phyloP scores from a whole-genome alignment of 2,329 filamentous ascomycete genomes.

The Arthrocladium fulminans region DNA sequence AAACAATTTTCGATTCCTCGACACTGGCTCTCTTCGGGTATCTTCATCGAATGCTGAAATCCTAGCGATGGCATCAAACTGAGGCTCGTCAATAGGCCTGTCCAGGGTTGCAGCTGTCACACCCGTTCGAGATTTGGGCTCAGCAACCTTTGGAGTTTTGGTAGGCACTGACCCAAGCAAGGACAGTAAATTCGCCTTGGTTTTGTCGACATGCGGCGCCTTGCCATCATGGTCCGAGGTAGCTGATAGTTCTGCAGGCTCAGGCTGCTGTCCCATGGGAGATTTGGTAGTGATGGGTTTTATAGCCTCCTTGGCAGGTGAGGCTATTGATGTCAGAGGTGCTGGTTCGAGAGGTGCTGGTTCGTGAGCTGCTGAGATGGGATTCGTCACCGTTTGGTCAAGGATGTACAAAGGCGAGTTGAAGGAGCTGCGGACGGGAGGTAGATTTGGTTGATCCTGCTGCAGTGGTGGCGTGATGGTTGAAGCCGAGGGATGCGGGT shows the following conservation, averaged over 20 bases:
- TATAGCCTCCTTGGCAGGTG: neutral
- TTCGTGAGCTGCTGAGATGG: too few relatives aligned
- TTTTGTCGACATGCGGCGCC: neutral
- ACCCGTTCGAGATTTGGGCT: constrained; percentile 16
- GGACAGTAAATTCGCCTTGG: constrained; percentile 14
- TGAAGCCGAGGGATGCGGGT: neutral
- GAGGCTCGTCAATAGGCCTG: constrained; percentile 32
- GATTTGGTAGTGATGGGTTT: constrained; percentile 13
- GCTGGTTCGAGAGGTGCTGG: neutral
- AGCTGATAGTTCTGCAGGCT: constrained; percentile 40
- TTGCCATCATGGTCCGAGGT: constrained; percentile 25
- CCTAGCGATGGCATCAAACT: constrained; percentile 28
- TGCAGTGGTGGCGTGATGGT: neutral
- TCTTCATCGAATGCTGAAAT: constrained; percentile 12
- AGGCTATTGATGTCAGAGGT: neutral
- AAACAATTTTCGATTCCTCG: constrained; percentile 17
- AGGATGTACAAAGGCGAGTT: too few relatives aligned
- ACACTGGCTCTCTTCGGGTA: constrained; percentile 15
- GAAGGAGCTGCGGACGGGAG: neutral
- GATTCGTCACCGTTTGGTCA: too few relatives aligned
- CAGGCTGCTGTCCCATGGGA: constrained; percentile 15
- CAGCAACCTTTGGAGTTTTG: constrained; percentile 16
- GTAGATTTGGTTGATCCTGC: constrained; percentile 13
- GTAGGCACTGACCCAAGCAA: constrained; percentile 13
- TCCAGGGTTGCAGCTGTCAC: constrained; percentile 33